Evolutionary conservation across 257 asterid genomes (phyloP).

Genomic region (Echites panduratus): DNA sequence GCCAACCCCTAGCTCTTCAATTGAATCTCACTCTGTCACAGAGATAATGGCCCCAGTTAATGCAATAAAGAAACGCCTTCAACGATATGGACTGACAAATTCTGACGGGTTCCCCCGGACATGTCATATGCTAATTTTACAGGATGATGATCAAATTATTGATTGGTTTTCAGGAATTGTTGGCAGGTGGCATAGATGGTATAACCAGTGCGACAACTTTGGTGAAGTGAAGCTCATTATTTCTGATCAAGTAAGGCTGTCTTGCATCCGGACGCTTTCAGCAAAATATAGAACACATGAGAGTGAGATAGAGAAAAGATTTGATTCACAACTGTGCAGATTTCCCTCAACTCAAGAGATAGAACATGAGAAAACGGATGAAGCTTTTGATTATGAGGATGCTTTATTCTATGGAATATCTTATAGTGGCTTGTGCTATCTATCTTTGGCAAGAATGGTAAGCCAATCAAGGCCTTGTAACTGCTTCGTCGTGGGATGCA

Average conservation of each 20-base stretch:
- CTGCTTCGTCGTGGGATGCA: constrained; percentile 78
- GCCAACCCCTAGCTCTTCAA: constrained; percentile 31
- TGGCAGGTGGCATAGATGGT: constrained; percentile 77
- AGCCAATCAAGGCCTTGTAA: constrained; percentile 62
- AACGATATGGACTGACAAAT: constrained; percentile 68
- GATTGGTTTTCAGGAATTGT: constrained; percentile 85
- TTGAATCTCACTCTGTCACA: constrained; percentile 25
- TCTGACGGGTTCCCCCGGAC: constrained; percentile 53
- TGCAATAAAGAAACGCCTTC: constrained; percentile 53
- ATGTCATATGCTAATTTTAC: constrained; percentile 55
- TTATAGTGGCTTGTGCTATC: constrained; percentile 57
- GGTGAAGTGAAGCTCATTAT: constrained; percentile 54
- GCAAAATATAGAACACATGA: constrained; percentile 74
- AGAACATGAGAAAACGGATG: constrained; percentile 52
- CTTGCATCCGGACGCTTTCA: constrained; percentile 76
- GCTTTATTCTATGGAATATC: constrained; percentile 48
- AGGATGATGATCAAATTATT: constrained; percentile 58
- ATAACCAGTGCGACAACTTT: constrained; percentile 55
- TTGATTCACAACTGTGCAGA: constrained; percentile 38
- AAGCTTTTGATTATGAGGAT: constrained; percentile 30
- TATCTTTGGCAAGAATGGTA: constrained; percentile 72
- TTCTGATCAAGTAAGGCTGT: constrained; percentile 49
- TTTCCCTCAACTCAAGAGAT: constrained; percentile 57
- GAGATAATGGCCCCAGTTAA: constrained; percentile 58
- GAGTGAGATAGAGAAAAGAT: constrained; percentile 59